Base-by-base conservation (phyloP, 1,284 basidiomycete genomes). In the Ganoderma sinense region DNA sequence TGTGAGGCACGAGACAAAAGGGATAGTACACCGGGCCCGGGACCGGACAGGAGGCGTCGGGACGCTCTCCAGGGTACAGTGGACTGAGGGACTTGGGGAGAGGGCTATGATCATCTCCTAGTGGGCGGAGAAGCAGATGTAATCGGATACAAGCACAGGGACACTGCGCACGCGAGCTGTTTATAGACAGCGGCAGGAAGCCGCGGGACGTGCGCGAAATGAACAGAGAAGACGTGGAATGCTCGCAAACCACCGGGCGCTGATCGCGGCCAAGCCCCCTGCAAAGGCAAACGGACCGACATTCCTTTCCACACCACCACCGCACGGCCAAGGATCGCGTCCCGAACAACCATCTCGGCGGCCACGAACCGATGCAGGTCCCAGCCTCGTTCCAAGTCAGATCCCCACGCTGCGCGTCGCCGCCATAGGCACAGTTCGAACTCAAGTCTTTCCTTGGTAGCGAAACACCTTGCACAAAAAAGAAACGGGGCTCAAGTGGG, bases 121-220 rank as follows among this genome's bases (percentile, higher is more conserved):
- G 31, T 18, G 5, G 11, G 20, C 14, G 40, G 18, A n/a, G 43
- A 63, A 51, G 61, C 48, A 26, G 31, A 51, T 45, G 23, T 43
- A 18, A 10, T 48, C 36, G 13, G 29, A 33, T 23, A 48, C 29
- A 36, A 63, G 26, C 23, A 63, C 62, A n/a, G 3, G 31, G 23
- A 51, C 48, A 23, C 48, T 23, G 56, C 56, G 33, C 33, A 36
- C 11, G 4, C 29, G 39, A 41, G 64, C 11, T 33, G 51, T n/a
- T 40, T 61, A 39, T 31, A 53, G 31, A 29, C 18, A 23, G 31
- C 61, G 62, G 63, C 20, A 33, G 62, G 65, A 51, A 36, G n/a
- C 60, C 61, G 63, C 64, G n/a, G 48, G 48, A 45, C 33, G 14
- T 18, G 29, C 20, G 31, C 59, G 55, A 64, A 53, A 64, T 31